phyloP scores from a whole-genome alignment of 306 rosid genomes.

The Rosa lucieae region DNA sequence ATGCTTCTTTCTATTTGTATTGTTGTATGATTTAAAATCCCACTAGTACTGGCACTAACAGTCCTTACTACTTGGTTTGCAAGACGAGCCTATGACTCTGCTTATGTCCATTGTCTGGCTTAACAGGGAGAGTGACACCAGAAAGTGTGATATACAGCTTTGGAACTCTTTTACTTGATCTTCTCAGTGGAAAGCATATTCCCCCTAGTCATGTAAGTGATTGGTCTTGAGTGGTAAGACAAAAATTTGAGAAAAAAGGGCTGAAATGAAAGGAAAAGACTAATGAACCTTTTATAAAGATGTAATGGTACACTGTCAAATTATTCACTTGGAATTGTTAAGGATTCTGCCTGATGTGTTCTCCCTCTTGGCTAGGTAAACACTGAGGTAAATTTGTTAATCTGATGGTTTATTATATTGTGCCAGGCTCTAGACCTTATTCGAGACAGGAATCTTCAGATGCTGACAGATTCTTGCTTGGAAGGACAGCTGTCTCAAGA shows the following conservation, averaged over 20 bases:
- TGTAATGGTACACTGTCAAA: background rate
- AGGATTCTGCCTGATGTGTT: constrained; percentile 11
- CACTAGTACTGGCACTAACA: no score
- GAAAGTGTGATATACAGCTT: constrained; percentile 84
- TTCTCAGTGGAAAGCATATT: constrained; percentile 33
- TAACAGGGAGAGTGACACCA: constrained; percentile 75
- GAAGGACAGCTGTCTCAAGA: constrained; percentile 77
- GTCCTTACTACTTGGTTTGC: no score
- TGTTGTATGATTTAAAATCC: background rate
- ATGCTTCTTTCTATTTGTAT: background rate
- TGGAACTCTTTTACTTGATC: constrained; percentile 84
- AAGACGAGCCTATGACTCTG: no score
- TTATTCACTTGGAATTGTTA: background rate
- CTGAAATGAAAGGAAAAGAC: background rate
- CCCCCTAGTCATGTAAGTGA: constrained; percentile 70
- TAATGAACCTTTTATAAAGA: no score
- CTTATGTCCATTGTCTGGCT: constrained; percentile 9
- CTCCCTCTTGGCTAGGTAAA: background rate
- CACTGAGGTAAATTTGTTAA: constrained; percentile 9
- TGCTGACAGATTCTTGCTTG: constrained; percentile 83
- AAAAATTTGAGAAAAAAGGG: background rate
- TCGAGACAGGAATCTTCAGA: constrained; percentile 74
- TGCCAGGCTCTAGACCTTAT: constrained; percentile 80
- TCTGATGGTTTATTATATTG: constrained; percentile 25
- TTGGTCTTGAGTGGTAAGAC: background rate